Conservation (phyloP, 371 early-diverging fungal species). For the Mortierella sp. region DNA sequence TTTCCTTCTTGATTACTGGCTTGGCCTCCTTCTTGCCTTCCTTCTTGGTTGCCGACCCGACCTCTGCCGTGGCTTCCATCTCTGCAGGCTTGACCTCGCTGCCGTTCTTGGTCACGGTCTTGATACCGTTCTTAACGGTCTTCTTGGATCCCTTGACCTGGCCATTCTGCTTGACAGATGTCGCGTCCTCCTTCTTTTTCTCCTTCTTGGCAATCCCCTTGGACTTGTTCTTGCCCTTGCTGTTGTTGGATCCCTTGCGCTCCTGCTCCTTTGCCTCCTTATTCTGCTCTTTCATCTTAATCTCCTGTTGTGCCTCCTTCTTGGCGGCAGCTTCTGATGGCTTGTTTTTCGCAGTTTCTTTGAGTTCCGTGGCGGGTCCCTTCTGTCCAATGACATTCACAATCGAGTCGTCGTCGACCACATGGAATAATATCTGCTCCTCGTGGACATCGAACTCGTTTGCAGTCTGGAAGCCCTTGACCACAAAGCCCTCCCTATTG, state of each 20-base stretch:
- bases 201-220: background rate
- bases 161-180: background rate
- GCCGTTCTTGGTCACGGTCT: background rate
- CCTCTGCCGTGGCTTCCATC: background rate
- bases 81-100: background rate
- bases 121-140: background rate
- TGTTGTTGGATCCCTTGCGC: background rate
- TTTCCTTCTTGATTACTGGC: background rate
- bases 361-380: background rate
- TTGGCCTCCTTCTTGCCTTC: background rate
- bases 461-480: background rate
- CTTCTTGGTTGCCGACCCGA: background rate
- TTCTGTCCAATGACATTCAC: constrained; percentile 2
- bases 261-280: background rate
- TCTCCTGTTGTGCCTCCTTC: background rate
- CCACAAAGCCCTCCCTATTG: background rate
- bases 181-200: background rate
- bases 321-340: background rate
- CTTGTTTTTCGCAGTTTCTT: background rate
- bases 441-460: background rate
- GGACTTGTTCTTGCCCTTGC: background rate
- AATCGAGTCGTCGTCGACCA: constrained; percentile 7
- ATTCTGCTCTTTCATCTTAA: background rate
- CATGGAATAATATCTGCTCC: background rate
- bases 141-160: background rate